Conservation (phyloP, 176 grass and related monocot genomes). For the Lolium multiflorum region DNA sequence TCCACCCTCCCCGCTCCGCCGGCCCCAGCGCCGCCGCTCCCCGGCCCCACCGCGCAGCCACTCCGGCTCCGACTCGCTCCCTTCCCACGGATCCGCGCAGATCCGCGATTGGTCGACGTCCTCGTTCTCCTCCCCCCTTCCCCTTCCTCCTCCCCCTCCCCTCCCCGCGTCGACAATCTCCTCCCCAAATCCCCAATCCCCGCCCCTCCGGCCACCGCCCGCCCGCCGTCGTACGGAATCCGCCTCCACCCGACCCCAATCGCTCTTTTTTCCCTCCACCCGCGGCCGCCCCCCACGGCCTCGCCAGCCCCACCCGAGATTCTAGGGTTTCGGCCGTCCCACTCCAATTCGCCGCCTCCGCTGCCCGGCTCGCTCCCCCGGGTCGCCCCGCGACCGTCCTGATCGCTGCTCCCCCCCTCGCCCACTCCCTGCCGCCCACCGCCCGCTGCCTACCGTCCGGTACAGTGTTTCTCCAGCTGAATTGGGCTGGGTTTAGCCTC, state of each 20-base stretch:
- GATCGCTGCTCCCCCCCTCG: constrained; percentile 40
- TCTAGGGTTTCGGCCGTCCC: constrained; percentile 59
- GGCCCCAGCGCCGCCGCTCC: constrained; percentile 40
- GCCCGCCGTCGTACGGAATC: constrained; percentile 47
- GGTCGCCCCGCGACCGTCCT: constrained; percentile 6
- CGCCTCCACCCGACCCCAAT: neutral
- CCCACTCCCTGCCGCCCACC: neutral
- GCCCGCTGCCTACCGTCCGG: neutral
- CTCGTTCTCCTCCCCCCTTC: neutral
- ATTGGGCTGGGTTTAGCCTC: constrained; percentile 37
- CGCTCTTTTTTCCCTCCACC: neutral
- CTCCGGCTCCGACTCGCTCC: neutral
- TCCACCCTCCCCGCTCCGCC: neutral
- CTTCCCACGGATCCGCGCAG: constrained; percentile 36
- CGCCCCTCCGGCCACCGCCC: constrained; percentile 18
- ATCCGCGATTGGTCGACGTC: constrained; percentile 70
- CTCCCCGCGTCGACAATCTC: constrained; percentile 48
- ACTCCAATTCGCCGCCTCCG: constrained; percentile 42
- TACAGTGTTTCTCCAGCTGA: constrained; percentile 18
- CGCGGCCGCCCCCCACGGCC: neutral
- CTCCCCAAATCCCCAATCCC: neutral
- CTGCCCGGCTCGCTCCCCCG: neutral
- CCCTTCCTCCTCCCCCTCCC: constrained; percentile 8
- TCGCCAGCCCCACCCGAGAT: neutral
- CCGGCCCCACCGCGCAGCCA: constrained; percentile 45